Percentiles rank a stretch among this genome's conserved stretches.
phyloP scores from a whole-genome alignment of 1,284 basidiomycete genomes.

The Termitomyces sp. region DNA sequence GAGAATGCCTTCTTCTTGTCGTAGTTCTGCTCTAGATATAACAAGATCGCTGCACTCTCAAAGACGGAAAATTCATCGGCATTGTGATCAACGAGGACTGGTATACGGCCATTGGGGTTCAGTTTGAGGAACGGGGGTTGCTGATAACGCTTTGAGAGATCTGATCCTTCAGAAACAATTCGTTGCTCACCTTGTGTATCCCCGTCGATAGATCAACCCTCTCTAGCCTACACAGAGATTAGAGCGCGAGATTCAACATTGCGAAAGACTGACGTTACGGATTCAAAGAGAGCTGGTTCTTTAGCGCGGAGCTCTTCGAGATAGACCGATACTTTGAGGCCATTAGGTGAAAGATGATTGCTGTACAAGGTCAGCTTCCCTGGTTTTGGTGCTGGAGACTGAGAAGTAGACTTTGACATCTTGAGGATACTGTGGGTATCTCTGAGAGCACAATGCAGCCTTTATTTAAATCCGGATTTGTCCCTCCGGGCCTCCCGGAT shows the following conservation, averaged over 20 bases:
- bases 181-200: constrained; percentile 10
- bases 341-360: constrained; percentile 20
- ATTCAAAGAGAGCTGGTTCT: constrained; percentile 48
- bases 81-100: constrained; percentile 43
- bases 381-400: constrained; percentile 1
- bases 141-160: constrained; percentile 4
- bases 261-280: constrained; percentile 38
- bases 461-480: constrained; percentile 2
- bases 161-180: background rate
- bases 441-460: background rate
- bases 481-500: background rate
- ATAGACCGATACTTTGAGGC: constrained; percentile 20
- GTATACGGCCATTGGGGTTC: constrained; percentile 61
- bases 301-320: constrained; percentile 43
- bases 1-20: constrained; percentile 48
- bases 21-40: constrained; percentile 53
- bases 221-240: constrained; percentile 5
- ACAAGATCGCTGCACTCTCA: constrained; percentile 54
- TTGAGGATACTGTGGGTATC: background rate
- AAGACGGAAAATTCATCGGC: constrained; percentile 41
- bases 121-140: constrained; percentile 20
- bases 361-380: constrained; percentile 15
- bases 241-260: background rate
- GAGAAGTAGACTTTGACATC: background rate
- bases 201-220: constrained; percentile 14